Conservation (phyloP, 257 asterid species). For the Primulina eburnea region DNA sequence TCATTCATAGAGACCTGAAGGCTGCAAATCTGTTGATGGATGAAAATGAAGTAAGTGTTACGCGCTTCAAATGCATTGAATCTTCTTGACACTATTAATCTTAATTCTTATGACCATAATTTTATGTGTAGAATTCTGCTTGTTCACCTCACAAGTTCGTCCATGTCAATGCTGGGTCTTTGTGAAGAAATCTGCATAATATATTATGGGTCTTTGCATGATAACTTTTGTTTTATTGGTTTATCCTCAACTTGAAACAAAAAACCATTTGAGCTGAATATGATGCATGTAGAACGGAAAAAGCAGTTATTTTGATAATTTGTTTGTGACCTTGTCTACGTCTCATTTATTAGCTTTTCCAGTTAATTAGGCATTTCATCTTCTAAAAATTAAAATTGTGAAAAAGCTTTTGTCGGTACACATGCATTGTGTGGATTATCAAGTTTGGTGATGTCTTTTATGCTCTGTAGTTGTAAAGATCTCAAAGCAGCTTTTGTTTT, state of each 20-base stretch:
- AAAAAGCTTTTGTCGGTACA: neutral
- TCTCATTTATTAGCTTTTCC: conserved; percentile 3
- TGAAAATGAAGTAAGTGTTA: conserved; percentile 76
- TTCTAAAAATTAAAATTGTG: neutral
- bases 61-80: conserved; percentile 1
- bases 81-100: neutral
- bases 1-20: conserved; percentile 94
- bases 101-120: neutral
- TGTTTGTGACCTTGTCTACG: conserved; percentile 3
- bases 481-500: conserved; percentile 24
- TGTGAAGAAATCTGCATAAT: neutral
- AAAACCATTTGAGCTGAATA: conserved; percentile 1
- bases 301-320: neutral
- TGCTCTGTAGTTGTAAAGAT: conserved; percentile 16
- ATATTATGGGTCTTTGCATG: neutral
- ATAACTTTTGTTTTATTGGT: conserved; percentile 7
- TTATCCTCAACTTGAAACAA: neutral
- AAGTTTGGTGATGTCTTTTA: neutral
- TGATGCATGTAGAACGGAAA: conserved; percentile 5
- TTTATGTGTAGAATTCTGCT: neutral
- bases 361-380: conserved; percentile 15
- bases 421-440: neutral
- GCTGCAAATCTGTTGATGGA: conserved; percentile 98
- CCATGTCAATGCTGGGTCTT: neutral
- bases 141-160: conserved; percentile 12